phyloP scores from a whole-genome alignment of 2,329 filamentous ascomycete genomes.

The Alternaria brassicicola region DNA sequence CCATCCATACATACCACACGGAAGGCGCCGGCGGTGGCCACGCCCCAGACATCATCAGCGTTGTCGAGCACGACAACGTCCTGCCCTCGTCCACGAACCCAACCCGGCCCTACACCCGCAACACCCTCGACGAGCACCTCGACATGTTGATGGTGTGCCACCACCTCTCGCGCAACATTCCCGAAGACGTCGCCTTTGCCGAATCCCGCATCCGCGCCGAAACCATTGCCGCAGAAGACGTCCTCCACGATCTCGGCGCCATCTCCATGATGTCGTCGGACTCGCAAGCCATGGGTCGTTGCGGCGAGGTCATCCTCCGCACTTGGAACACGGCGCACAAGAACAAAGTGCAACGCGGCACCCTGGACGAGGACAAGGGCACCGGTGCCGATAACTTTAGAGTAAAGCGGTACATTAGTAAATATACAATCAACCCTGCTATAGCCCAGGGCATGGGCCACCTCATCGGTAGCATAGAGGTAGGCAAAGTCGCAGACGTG shows the following conservation, averaged over 20 bases:
- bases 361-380: slow-evolving; percentile 76
- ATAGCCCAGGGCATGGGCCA: slow-evolving; percentile 90
- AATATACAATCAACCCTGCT: slow-evolving; percentile 95
- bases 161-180: slow-evolving; percentile 88
- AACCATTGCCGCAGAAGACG: slow-evolving; percentile 95
- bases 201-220: slow-evolving; percentile 93
- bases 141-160: slow-evolving; percentile 99
- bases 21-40: slow-evolving; percentile 95
- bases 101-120: slow-evolving; percentile 85
- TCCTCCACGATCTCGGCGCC: slow-evolving; percentile 90
- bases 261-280: slow-evolving; percentile 98
- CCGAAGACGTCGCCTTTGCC: slow-evolving; percentile 94
- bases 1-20: slow-evolving; percentile 96
- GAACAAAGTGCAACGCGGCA: slow-evolving; percentile 86
- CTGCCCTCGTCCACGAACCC: slow-evolving; percentile 91
- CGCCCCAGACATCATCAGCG: slow-evolving; percentile 92
- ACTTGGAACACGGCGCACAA: slow-evolving; percentile 99
- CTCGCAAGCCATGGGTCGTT: slow-evolving; percentile 95
- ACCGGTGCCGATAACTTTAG: slow-evolving; percentile 86
- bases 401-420: slow-evolving; percentile 90
- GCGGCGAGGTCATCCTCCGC: slow-evolving; percentile 87
- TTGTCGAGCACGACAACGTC: slow-evolving; percentile 87
- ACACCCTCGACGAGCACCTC: slow-evolving; percentile 94
- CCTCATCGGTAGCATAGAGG: slow-evolving; percentile 82
- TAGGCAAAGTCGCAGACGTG: slow-evolving; percentile 87